A percentile compares a stretch with the other conserved stretches of the same genome.
Evolutionary conservation across 2,329 filamentous ascomycete species (phyloP).

Genomic region (Biscogniauxia sp.): DNA sequence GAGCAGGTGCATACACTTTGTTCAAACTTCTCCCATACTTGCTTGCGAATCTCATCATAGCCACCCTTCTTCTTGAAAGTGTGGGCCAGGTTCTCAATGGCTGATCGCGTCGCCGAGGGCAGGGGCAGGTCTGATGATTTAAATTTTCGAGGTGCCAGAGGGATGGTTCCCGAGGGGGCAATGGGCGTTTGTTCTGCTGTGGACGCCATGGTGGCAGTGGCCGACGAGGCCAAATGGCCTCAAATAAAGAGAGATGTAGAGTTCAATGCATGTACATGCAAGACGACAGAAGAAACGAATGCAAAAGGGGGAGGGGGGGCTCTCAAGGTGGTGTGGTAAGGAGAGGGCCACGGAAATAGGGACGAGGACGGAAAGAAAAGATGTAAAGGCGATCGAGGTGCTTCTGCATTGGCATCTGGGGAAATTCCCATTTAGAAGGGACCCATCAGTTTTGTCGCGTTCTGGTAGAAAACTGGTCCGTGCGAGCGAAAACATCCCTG

Average conservation of each 20-base stretch:
- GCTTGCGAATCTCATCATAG: conserved; percentile 75
- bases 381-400: not conserved
- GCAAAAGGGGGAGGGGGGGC: not conserved
- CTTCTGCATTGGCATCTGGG: conserved; percentile 2
- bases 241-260: not conserved
- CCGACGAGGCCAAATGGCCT: conserved; percentile 26
- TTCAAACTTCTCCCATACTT: conserved; percentile 73
- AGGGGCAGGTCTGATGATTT: conserved; percentile 75
- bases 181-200: conserved; percentile 29
- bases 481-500: not conserved
- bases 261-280: not conserved
- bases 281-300: not conserved
- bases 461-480: not conserved
- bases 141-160: conserved; percentile 46
- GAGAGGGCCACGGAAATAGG: not conserved
- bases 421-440: conserved; percentile 1
- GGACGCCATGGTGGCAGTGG: conserved; percentile 25
- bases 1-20: conserved; percentile 53
- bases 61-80: conserved; percentile 85
- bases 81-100: conserved; percentile 73
- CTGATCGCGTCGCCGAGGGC: conserved; percentile 67
- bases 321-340: not conserved
- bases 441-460: not conserved
- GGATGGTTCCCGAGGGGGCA: conserved; percentile 15
- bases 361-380: conserved; percentile 1